Base-by-base conservation (phyloP, 805 yeast species). In the Candida ulmi region DNA sequence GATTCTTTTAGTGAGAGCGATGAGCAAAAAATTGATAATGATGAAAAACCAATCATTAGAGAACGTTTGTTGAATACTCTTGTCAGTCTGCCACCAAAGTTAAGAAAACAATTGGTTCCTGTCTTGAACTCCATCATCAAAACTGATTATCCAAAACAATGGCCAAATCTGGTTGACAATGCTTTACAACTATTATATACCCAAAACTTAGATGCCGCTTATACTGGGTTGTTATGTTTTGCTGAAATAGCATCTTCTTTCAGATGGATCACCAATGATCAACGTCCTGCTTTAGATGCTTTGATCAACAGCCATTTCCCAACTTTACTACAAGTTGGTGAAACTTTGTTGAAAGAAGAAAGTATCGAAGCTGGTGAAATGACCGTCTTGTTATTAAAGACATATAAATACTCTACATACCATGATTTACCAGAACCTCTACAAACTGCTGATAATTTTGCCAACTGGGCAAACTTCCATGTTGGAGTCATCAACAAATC, bases 401-500 rank as follows among this genome's bases (percentile, higher is more conserved):
- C 76, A 42, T 86, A 79, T 68, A 90, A 90, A 58, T 84, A 81
- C 57, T 80, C 80, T 31, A 80, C 91, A 4, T 79, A 72, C 55
- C 74, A 72, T 45, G 90, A 85, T 51, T 61, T 90, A 38, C 95
- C 97, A 2, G 68, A 62, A 2, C 72, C 76, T 17, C 63, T 82
- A 55, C 80, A 87, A 67, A 62, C 67, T 33, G 52, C 66, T 41
- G 74, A 80, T 43, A 46, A 64, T 40, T 58, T 80, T 54, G 58
- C 71, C 30, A 66, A 74, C 16, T 90, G 97, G 95, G 82, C 86
- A 3, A 75, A 78, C 38, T 74, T 93, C 46, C 91, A 88, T 50
- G 80, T 86, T 31, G 68, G 71, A 9, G 73, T 85, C 5, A 76
- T 87, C 37, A 73, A 73, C 46, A 71, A 77, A 63, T 66, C 65